Conservation (phyloP, 345 rosid genomes). For the Heritiera fomes region DNA sequence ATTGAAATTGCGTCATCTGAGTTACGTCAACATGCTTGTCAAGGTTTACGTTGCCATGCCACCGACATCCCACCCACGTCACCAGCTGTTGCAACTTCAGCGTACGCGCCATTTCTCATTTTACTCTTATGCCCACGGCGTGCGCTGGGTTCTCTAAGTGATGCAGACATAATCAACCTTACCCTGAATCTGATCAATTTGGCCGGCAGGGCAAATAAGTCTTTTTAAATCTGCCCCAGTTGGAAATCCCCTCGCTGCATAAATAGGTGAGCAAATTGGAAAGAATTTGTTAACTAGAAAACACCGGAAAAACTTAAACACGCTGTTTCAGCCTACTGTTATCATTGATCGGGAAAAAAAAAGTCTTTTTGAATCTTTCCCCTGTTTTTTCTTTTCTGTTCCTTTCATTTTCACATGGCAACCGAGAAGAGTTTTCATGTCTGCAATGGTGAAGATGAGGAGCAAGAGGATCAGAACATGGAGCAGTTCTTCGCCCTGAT, state of each 20-base stretch:
- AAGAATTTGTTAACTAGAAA: no score
- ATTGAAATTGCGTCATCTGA: not conserved
- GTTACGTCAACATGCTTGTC: not conserved
- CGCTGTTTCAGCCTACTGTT: no score
- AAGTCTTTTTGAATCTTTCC: no score
- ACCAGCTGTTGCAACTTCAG: not conserved
- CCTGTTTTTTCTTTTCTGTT: no score
- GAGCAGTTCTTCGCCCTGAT: constrained; percentile 24
- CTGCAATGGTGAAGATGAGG: constrained; percentile 6
- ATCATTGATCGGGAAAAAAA: not conserved
- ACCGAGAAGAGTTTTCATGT: not conserved
- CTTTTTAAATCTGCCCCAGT: not conserved
- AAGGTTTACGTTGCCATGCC: not conserved
- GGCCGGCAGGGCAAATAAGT: no score
- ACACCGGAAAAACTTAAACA: not conserved
- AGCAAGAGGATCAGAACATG: constrained; percentile 30
- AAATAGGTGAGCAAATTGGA: no score
- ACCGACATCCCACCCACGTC: not conserved
- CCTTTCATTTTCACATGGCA: constrained; percentile 18
- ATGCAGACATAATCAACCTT: not conserved
- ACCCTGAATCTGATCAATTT: no score
- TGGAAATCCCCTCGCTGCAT: not conserved
- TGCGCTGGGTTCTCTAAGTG: no score
- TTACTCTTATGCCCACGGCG: not conserved
- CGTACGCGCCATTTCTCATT: not conserved